Evolutionary conservation across 2,329 filamentous ascomycete genomes (phyloP).

Genomic region (Alternaria sp.): DNA sequence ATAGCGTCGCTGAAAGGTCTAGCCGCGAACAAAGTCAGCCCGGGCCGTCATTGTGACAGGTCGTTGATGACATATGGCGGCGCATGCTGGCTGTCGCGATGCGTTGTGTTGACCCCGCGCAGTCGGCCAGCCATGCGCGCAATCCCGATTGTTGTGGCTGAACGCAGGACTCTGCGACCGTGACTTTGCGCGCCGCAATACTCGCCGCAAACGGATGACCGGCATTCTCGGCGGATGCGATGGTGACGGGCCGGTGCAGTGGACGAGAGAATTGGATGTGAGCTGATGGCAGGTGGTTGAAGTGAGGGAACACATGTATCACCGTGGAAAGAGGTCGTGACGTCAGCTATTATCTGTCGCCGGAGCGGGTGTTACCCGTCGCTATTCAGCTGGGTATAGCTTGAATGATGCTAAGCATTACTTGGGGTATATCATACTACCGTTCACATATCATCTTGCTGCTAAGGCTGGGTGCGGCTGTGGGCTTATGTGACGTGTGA

Average conservation of each 20-base stretch:
- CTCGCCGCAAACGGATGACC: neutral
- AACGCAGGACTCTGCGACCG: neutral
- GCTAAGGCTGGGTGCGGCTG: too few species aligned
- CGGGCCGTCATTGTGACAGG: neutral
- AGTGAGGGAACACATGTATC: neutral
- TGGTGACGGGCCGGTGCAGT: too few species aligned
- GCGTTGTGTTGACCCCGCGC: neutral
- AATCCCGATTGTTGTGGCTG: neutral
- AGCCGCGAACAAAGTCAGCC: neutral
- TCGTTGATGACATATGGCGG: neutral
- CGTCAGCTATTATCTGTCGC: neutral
- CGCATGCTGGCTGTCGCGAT: neutral
- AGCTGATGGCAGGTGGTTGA: neutral
- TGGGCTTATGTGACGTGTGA: fast-evolving
- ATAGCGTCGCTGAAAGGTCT: neutral
- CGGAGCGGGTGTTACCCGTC: neutral
- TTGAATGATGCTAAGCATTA: neutral
- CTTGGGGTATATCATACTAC: neutral
- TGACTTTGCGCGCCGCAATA: neutral
- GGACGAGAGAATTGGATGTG: too few species aligned
- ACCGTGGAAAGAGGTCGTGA: neutral
- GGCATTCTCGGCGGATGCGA: too few species aligned
- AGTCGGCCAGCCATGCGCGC: neutral
- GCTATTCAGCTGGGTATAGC: neutral
- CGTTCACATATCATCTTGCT: neutral